Evolutionary conservation across 1,284 basidiomycete species (phyloP), one percentile per base, ranked within the genome.

Genomic region (Marasmius tenuissimus): DNA sequence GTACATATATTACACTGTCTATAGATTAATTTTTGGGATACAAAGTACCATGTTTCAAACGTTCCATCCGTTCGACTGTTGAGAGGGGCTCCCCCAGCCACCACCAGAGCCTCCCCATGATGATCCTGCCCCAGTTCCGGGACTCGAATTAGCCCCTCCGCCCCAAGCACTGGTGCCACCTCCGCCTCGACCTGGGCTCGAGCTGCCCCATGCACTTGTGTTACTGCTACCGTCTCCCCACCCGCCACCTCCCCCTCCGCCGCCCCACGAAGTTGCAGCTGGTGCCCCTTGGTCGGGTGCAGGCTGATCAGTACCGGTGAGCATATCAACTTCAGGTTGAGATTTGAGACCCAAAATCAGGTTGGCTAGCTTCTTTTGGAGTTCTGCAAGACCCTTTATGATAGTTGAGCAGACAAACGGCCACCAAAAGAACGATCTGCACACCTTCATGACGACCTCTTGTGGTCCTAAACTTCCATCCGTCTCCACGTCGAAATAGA

Each of bases 401-500:
- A 58, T 50, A 51, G 39, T 11, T 62, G 42, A 59, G 34, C 57
- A 33, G 51, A 45, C 34, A 52, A 35, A 49, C 51, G 49, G 33
- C 56, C 39, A 66, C 33, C 54, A 49, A 20, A 14, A 27, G 2
- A 5, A 1, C 33, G 18, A 20, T 34, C 22, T 10, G 68, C 79
- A 59, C 59, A 91, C 93, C 81, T 88, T 92, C 80, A 93, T 87
- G 4, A 97, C 87, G 4, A 96, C 93, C 70, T 95, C 93, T 69
- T 94, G 89, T 0, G 96, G 94, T 7, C 88, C 86, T 33, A 98
- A 76, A 69, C 92, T 93, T 7, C 96, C 96, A 63, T 94, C 93
- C 12, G 92, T 92, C 76, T 98, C 96, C 3, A 96, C 91, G 63
- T 94, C 90, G 68, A 95, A 88, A 76, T 97, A 98, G 75, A 94